Evolutionary conservation across 2,329 filamentous ascomycete species (phyloP), one percentile per base, ranked within the genome.

Genomic region (Biscogniauxia sp.): DNA sequence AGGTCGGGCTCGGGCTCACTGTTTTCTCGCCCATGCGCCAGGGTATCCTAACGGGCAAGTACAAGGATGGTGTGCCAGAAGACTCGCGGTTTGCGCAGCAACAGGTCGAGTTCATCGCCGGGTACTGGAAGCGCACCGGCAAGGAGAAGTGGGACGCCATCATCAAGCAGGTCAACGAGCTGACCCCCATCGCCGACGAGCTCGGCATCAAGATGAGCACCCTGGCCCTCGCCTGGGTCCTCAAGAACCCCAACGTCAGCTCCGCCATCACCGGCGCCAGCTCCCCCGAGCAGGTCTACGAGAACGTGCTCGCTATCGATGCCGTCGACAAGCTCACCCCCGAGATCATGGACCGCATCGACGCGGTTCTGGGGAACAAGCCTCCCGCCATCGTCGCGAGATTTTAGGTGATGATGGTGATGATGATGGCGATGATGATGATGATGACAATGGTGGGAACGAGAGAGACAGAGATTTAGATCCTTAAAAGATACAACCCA

Each of bases 21-120:
- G 82, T 84, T 61, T 90, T 83, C 75, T 86, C 82, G 2, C 88
- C 87, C 1, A 75, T 90, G 19, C 80, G 82, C 64, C 76, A 78
- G 55, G 87, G 87, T 20, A 79, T 89, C 61, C 75, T 90, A 63
- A 86, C 85, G 0, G 88, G 87, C 53, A 90, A 90, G 74, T 90
- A 90, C 76, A 87, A 85, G 72, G 76, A 87, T 66, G 84, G 84
- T 26, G 83, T 88, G 50, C 72, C 72, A 8, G 56, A 63, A 2
- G 69, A 69, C 63, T 74, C 72, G 53, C 68, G 72, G 37, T 69
- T 69, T 59, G 81, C 81, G 13, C 79, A 81, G 67, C 80, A 80
- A 51, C 77, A 82, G 56, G 80, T 88, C 62, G 78, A 82, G 56
- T 88, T 82, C 70, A 79, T 88, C 66, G 75, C 80, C 61, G 79